Conservation (phyloP, 768 basidiomycete species). For the Cystofilobasidium macerans region DNA sequence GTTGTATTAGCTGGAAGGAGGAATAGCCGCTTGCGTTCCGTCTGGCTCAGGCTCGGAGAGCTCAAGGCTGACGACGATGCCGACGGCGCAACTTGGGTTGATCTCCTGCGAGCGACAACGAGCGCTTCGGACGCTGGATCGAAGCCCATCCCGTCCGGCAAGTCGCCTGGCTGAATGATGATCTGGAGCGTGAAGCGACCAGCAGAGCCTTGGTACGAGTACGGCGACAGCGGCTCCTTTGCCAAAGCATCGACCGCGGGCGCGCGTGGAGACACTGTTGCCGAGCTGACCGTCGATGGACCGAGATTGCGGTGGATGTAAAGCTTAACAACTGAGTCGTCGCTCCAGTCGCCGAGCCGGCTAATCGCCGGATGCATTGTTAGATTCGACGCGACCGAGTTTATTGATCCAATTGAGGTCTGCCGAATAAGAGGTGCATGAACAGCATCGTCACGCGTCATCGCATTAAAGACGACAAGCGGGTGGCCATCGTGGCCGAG, state of each 20-base stretch:
- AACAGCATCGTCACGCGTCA: conserved; percentile 46
- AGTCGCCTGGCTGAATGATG: conserved; percentile 74
- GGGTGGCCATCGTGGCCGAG: conserved; percentile 60
- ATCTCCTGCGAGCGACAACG: conserved; percentile 65
- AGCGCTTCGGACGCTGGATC: conserved; percentile 87
- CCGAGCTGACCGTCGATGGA: not conserved
- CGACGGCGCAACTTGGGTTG: not conserved
- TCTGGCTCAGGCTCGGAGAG: conserved; percentile 50
- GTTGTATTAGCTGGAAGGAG: conserved; percentile 89
- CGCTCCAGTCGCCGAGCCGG: conserved; percentile 84
- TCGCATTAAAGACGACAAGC: conserved; percentile 74
- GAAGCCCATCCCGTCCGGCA: conserved; percentile 90
- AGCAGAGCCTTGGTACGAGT: conserved; percentile 42
- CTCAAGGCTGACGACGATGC: conserved; percentile 27
- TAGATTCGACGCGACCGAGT: conserved; percentile 80
- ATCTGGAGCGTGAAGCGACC: conserved; percentile 76
- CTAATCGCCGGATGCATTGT: conserved; percentile 92
- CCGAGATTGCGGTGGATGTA: conserved; percentile 48
- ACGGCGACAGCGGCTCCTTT: conserved; percentile 9
- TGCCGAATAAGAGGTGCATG: conserved; percentile 60
- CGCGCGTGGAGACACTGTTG: not conserved
- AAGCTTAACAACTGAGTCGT: conserved; percentile 93
- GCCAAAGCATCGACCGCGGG: conserved; percentile 10
- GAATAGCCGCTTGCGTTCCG: conserved; percentile 66
- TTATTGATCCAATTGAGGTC: conserved; percentile 85